Percentiles rank a stretch among this genome's conserved stretches.
These are phyloP conservation scores for Boletellus emodensis DNA, from an alignment of 768 basidiomycete genomes.

Conservation along the genomic window DNA sequence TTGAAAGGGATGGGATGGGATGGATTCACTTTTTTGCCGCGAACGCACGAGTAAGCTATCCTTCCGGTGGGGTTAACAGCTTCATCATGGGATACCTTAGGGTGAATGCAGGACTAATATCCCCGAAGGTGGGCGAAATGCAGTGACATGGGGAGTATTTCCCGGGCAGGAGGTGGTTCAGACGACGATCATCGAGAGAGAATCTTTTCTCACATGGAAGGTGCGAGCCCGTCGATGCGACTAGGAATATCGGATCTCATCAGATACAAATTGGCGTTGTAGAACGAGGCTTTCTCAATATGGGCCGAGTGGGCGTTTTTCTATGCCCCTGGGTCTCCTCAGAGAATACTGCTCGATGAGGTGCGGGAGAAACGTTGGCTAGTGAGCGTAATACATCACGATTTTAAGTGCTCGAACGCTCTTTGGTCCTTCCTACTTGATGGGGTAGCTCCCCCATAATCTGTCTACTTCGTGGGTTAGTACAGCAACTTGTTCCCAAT, in stretches of 20 bases:
- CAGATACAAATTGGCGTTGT: slow-evolving; percentile 7
- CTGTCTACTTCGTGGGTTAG: neutral
- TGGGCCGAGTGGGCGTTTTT: slow-evolving; percentile 94
- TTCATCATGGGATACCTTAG: slow-evolving; percentile 31
- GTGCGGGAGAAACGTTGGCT: slow-evolving; percentile 81
- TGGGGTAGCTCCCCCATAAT: neutral
- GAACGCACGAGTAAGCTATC: slow-evolving; percentile 57
- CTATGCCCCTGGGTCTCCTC: slow-evolving; percentile 71
- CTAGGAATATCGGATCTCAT: neutral
- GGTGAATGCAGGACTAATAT: slow-evolving; percentile 82
- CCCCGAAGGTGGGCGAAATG: slow-evolving; percentile 74
- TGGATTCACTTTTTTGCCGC: slow-evolving; percentile 86
- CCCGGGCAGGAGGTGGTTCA: slow-evolving; percentile 95
- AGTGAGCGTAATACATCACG: slow-evolving; percentile 89
- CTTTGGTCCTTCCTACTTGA: slow-evolving; percentile 83
- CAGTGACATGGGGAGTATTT: slow-evolving; percentile 99
- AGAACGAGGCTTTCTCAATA: slow-evolving; percentile 96
- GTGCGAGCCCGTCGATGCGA: slow-evolving; percentile 38
- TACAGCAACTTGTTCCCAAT: too few relatives aligned
- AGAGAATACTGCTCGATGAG: slow-evolving; percentile 67
- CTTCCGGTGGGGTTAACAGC: neutral
- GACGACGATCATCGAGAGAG: slow-evolving; percentile 92
- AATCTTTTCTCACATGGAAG: slow-evolving; percentile 97
- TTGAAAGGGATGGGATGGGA: slow-evolving; percentile 50
- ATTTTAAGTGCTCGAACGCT: slow-evolving; percentile 74